These are phyloP conservation scores for Rhizophora mangle DNA, from an alignment of 345 rosid species.

Conservation along the genomic window DNA sequence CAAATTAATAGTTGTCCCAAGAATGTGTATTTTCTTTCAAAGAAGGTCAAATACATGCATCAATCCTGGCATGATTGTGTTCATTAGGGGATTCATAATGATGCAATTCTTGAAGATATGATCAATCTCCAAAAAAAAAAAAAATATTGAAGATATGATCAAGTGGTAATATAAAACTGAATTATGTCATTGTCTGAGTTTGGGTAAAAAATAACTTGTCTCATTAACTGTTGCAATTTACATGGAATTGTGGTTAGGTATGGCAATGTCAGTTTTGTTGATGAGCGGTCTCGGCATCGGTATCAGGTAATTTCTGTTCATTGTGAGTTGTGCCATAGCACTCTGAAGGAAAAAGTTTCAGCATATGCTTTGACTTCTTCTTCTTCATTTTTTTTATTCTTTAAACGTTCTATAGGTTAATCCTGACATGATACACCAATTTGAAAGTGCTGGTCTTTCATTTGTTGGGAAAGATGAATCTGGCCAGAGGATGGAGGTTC, in stretches of 20 bases:
- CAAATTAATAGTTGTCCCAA: neutral
- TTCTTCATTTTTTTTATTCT: too few species aligned
- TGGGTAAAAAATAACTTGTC: neutral
- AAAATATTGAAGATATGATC: too few species aligned
- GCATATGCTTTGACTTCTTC: too few species aligned
- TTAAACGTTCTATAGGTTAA: slow-evolving; percentile 52
- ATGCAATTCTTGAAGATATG: neutral
- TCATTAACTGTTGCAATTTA: neutral
- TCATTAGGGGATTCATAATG: neutral
- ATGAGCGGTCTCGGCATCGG: too few species aligned
- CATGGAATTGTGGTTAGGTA: slow-evolving; percentile 47
- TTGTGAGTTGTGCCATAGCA: neutral
- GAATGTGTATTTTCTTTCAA: neutral
- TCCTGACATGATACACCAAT: slow-evolving; percentile 60
- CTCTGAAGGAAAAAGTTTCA: neutral
- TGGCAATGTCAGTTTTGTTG: slow-evolving; percentile 50
- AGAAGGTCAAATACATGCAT: neutral
- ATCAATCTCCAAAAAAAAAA: too few species aligned
- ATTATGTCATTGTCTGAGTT: neutral
- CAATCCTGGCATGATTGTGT: neutral
- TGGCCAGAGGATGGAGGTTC: slow-evolving; percentile 83
- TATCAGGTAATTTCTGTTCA: slow-evolving; percentile 59
- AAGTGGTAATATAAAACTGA: neutral
- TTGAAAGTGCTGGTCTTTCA: slow-evolving; percentile 81
- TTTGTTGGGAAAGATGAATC: slow-evolving; percentile 94